Percentiles rank a stretch among this genome's conserved stretches.
Conservation (phyloP, 2,329 filamentous ascomycete species). For the Xylariales sp. region DNA sequence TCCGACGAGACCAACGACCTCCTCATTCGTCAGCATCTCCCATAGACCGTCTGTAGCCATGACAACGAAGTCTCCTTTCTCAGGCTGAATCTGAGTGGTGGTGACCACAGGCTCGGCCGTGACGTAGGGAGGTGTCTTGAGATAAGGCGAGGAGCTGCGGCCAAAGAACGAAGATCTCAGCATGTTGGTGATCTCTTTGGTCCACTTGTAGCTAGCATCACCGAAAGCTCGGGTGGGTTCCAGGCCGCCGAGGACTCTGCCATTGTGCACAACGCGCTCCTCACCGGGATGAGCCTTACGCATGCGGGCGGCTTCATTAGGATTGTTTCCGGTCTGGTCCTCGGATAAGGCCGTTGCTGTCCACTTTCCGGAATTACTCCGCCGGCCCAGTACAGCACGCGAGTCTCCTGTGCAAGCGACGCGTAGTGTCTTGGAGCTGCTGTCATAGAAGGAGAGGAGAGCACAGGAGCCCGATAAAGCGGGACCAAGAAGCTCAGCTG, state of each 20-base stretch:
- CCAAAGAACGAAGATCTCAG: slow-evolving; percentile 86
- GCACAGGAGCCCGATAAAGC: slow-evolving; percentile 97
- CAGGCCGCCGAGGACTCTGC: slow-evolving; percentile 83
- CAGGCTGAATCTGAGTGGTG: slow-evolving; percentile 83
- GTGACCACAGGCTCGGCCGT: slow-evolving; percentile 94
- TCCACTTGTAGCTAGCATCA: slow-evolving; percentile 97
- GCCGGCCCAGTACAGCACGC: slow-evolving; percentile 84
- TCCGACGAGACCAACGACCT: slow-evolving; percentile 92
- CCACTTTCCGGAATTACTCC: slow-evolving; percentile 80
- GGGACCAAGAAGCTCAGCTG: slow-evolving; percentile 85
- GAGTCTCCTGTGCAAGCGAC: slow-evolving; percentile 96
- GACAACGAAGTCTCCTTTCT: slow-evolving; percentile 90
- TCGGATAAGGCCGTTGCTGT: slow-evolving; percentile 82
- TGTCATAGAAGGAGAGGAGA: slow-evolving; percentile 93
- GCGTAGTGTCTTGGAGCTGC: slow-evolving; percentile 76
- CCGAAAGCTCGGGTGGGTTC: slow-evolving; percentile 94
- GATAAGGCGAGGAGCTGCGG: slow-evolving; percentile 66
- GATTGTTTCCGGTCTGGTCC: slow-evolving; percentile 89
- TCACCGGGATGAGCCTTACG: slow-evolving; percentile 86
- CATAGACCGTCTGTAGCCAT: slow-evolving; percentile 95
- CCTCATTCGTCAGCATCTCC: slow-evolving; percentile 99
- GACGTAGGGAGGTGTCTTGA: slow-evolving; percentile 93
- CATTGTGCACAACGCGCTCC: slow-evolving; percentile 79
- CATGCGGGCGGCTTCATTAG: slow-evolving; percentile 76
- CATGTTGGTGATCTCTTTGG: slow-evolving; percentile 73